A percentile compares a stretch with the other conserved stretches of the same genome.
Evolutionary conservation across 2,329 filamentous ascomycete genomes (phyloP).

Genomic region (Endothia cerciana): DNA sequence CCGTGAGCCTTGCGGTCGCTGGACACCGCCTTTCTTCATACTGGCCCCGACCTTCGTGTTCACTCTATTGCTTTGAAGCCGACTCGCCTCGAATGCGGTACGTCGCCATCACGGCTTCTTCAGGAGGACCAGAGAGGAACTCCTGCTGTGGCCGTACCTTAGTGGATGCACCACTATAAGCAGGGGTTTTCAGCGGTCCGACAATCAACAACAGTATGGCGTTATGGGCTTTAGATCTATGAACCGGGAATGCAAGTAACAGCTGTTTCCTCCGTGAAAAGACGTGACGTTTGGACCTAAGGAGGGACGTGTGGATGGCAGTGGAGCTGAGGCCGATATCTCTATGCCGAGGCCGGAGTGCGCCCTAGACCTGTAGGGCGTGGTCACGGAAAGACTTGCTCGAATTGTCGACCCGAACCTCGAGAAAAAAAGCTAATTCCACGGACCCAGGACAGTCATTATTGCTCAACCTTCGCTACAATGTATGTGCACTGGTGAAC

Average conservation of each 20-base stretch:
- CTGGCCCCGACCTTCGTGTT: no score
- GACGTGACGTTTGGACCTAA: no score
- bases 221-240: no score
- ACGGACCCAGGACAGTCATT: background rate
- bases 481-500: background rate
- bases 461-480: background rate
- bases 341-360: no score
- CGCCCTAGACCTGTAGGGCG: background rate
- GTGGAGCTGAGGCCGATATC: background rate
- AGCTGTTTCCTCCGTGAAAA: no score
- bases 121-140: background rate
- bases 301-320: no score
- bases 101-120: background rate
- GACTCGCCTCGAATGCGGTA: no score
- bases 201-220: no score
- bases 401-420: background rate
- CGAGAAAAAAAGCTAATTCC: background rate
- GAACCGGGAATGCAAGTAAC: no score
- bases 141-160: background rate
- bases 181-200: no score
- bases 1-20: background rate
- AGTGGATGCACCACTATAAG: no score
- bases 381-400: background rate
- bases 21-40: background rate
- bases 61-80: background rate